These are phyloP conservation scores for Stachybotrys chartarum DNA, from an alignment of 2,329 filamentous ascomycete genomes.

Conservation along the genomic window DNA sequence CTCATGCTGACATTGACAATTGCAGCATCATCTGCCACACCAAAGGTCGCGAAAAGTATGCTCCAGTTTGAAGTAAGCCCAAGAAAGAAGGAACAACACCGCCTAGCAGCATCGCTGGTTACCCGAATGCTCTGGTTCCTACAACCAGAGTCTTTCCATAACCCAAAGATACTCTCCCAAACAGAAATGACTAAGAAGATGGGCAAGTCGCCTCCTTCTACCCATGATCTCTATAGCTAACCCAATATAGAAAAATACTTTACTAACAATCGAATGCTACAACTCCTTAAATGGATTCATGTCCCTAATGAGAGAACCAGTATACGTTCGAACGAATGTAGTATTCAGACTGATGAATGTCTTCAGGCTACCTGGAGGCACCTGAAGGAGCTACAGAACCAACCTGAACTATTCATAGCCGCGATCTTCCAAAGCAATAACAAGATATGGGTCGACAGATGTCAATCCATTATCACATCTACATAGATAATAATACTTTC, in stretches of 20 bases:
- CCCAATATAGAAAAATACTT: background rate
- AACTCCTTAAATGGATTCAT: background rate
- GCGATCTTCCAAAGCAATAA: background rate
- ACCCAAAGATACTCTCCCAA: background rate
- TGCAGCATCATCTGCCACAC: background rate
- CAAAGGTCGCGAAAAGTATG: background rate
- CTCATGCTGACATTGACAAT: background rate
- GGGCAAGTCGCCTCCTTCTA: background rate
- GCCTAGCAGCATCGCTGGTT: background rate
- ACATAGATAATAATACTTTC: too few species aligned
- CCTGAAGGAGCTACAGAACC: background rate
- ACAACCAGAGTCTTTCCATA: background rate
- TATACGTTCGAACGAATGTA: background rate
- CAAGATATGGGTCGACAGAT: background rate
- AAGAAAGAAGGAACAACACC: background rate
- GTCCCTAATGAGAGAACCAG: background rate
- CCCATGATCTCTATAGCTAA: background rate
- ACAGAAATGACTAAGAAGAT: constrained; percentile 1
- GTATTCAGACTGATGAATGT: background rate
- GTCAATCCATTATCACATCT: constrained; percentile 1
- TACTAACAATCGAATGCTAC: constrained; percentile 1
- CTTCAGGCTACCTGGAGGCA: background rate
- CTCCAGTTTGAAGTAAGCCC: background rate
- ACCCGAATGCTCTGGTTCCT: constrained; percentile 2
- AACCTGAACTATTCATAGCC: background rate